Percentiles rank a stretch among this genome's conserved stretches.
phyloP scores from a whole-genome alignment of 441 rosid genomes.

The Viola pubescens region DNA sequence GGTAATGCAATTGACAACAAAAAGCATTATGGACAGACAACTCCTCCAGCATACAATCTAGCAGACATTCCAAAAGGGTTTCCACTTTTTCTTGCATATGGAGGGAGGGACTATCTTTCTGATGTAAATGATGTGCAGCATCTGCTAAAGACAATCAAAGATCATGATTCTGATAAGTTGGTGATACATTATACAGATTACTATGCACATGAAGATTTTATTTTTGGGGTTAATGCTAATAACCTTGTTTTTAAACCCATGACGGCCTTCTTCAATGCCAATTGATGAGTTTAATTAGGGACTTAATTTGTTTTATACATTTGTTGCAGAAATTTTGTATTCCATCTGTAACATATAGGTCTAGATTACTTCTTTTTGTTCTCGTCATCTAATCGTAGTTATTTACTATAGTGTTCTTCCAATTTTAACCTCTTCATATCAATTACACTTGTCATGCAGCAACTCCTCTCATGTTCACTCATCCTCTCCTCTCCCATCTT shows the following conservation, averaged over 20 bases:
- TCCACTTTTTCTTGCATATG: constrained; percentile 65
- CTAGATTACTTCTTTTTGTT: too few relatives aligned
- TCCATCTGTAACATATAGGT: too few relatives aligned
- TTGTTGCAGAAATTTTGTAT: too few relatives aligned
- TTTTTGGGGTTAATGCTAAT: constrained; percentile 66
- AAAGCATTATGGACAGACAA: constrained; percentile 34
- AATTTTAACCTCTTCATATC: too few relatives aligned
- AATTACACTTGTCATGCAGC: too few relatives aligned
- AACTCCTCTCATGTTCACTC: too few relatives aligned
- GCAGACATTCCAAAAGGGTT: constrained; percentile 50
- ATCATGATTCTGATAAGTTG: constrained; percentile 52
- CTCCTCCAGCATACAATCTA: constrained; percentile 38
- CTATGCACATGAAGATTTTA: constrained; percentile 77
- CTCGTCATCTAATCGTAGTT: too few relatives aligned
- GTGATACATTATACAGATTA: constrained; percentile 35
- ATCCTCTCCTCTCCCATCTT: too few relatives aligned
- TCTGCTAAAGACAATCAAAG: constrained; percentile 49
- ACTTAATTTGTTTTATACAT: too few relatives aligned
- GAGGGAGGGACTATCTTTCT: constrained; percentile 52
- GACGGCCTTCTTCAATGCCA: constrained; percentile 41
- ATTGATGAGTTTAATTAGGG: not conserved
- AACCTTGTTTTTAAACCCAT: constrained; percentile 50
- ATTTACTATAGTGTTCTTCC: too few relatives aligned
- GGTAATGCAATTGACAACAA: constrained; percentile 33
- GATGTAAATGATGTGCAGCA: constrained; percentile 50